Base-by-base conservation (phyloP, 2,329 filamentous ascomycete genomes). In the Didymellaceae sp. region DNA sequence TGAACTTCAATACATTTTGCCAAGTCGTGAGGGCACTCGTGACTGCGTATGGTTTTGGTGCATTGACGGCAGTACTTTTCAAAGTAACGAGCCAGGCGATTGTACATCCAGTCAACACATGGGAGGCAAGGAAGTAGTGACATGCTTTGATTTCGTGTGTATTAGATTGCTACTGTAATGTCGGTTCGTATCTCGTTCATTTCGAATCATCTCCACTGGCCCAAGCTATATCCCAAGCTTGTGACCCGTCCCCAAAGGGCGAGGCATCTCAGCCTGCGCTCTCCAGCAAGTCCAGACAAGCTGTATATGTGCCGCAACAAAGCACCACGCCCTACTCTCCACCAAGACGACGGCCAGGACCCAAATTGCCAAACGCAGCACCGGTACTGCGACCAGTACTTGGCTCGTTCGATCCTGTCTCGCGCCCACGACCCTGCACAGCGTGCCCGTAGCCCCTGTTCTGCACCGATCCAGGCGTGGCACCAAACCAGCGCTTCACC, bases 401-500 rank as follows among this genome's bases (percentile, higher is more conserved):
- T n/a, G 56, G 49, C 18, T 53, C 35, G 20, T 39, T 48, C 17
- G 52, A 44, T n/a, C 58, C 61, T 44, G 57, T 32, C 7, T 57
- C 53, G 30, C 58, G 48, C 25, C 55, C 59, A 6, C 63, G 48
- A 14, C 62, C 67, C 46, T 80, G 75, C 57, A 84, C 76, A 3
- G 85, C 83, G 1, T 86, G 87, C 4, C 90, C 89, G 62, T 85
- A 89, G 0, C 75, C 71, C 45, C 84, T 83, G 38, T 80, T 71
- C 71, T 59, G 66, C 37, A 39, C 68, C 16, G 75, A 71, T 42
- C 76, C 76, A 17, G 76, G 77, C 20, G 62, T 69, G 45, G 75
- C 80, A 51, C 79, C 77, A 51, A 93, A 88, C 60, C 89, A 82
- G 45, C 81, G 81, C 52, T 84, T 85, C 50, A 97, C 75, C 59